phyloP scores from a whole-genome alignment of 495 filamentous ascomycete genomes.

The Neurospora discreta region DNA sequence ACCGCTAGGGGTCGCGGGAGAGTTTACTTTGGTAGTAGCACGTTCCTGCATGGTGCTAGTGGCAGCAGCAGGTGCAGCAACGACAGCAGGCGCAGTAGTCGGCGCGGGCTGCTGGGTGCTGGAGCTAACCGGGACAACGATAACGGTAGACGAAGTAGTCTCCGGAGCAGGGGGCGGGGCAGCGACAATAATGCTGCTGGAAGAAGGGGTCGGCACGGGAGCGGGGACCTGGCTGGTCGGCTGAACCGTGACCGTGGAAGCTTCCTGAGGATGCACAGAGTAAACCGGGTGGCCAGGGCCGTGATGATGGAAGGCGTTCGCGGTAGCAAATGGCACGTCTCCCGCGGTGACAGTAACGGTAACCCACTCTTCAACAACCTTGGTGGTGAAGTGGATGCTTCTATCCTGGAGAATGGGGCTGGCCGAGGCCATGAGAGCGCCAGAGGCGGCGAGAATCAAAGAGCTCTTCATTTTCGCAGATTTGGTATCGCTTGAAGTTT shows the following conservation, averaged over 20 bases:
- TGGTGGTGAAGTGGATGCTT: constrained; percentile 43
- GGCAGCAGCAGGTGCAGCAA: constrained; percentile 8
- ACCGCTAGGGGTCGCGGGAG: constrained; percentile 2
- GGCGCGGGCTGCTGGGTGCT: constrained; percentile 1
- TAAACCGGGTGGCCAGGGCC: constrained; percentile 5
- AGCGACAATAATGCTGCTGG: constrained; percentile 2
- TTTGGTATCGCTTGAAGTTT: background rate
- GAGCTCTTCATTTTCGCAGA: constrained; percentile 57
- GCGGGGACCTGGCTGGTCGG: constrained; percentile 5
- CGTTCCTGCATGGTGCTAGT: constrained; percentile 1
- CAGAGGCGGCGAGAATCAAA: constrained; percentile 47
- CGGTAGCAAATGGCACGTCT: constrained; percentile 17
- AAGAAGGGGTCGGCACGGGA: background rate
- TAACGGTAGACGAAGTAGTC: constrained; percentile 8
- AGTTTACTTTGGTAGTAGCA: constrained; percentile 4
- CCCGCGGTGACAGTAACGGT: constrained; percentile 49
- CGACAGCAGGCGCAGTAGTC: background rate
- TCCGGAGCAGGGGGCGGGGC: constrained; percentile 4
- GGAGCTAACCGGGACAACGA: constrained; percentile 2
- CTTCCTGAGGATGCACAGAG: constrained; percentile 1
- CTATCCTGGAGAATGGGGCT: constrained; percentile 48
- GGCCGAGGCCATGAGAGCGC: constrained; percentile 50
- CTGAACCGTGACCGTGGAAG: constrained; percentile 6
- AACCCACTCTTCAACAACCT: constrained; percentile 47
- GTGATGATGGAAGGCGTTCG: constrained; percentile 1